phyloP scores from a whole-genome alignment of 345 rosid species.

The Eucalyptus virginea region DNA sequence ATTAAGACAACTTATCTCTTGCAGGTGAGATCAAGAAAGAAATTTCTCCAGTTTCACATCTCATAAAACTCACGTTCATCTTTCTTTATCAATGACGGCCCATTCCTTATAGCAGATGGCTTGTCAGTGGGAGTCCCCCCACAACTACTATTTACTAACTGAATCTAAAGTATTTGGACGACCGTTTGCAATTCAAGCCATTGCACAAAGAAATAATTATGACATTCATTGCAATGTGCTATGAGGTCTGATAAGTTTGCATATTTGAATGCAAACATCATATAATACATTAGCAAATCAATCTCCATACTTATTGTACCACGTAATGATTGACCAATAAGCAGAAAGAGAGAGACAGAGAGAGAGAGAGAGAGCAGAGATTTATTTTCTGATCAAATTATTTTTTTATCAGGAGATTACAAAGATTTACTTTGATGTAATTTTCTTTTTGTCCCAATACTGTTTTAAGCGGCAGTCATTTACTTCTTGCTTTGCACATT shows the following conservation, averaged over 20 bases:
- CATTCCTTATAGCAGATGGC: not conserved
- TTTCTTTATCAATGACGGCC: not conserved
- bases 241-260: not conserved
- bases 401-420: not conserved
- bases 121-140: not conserved
- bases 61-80: not conserved
- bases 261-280: not conserved
- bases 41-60: not conserved
- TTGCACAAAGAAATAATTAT: not conserved
- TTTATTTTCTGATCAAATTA: not conserved
- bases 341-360: not conserved
- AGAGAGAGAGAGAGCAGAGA: not conserved
- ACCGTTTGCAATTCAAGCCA: not conserved
- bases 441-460: not conserved
- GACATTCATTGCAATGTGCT: not conserved
- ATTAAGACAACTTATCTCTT: not conserved
- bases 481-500: not conserved
- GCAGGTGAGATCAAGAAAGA: not conserved
- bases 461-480: not conserved
- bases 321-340: not conserved
- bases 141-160: not conserved
- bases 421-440: not conserved
- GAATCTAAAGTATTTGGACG: not conserved
- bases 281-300: not conserved
- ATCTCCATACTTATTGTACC: not conserved